Evolutionary conservation across 768 basidiomycete genomes (phyloP).

Genomic region (Scleroderma bovista): DNA sequence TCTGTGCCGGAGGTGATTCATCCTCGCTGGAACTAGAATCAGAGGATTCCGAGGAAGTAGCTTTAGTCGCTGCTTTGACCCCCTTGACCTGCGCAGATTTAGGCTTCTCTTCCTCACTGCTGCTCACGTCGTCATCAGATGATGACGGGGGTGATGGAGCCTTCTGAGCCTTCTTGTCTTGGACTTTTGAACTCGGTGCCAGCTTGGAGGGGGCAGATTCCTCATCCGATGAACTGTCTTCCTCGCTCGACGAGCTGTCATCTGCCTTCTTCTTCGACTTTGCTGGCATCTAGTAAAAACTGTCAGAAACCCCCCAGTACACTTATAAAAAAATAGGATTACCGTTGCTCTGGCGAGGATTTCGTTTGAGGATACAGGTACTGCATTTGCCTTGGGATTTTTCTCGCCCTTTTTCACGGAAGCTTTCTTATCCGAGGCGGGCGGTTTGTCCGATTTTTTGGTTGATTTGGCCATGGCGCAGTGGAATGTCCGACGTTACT

Average conservation of each 20-base stretch:
- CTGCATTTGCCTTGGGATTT: background rate
- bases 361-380: conserved; percentile 6
- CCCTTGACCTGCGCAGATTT: conserved; percentile 9
- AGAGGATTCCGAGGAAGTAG: conserved; percentile 12
- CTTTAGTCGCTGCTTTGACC: conserved; percentile 10
- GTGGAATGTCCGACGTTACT: conserved; percentile 11
- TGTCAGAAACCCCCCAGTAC: background rate
- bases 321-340: background rate
- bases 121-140: conserved; percentile 17
- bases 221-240: background rate
- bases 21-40: conserved; percentile 7
- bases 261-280: background rate
- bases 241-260: conserved; percentile 4
- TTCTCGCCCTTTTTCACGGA: background rate
- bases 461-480: conserved; percentile 19
- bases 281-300: background rate
- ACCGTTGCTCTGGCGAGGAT: conserved; percentile 11
- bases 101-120: conserved; percentile 26
- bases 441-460: conserved; percentile 12
- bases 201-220: background rate
- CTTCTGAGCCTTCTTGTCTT: background rate
- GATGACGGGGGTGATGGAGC: background rate
- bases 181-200: background rate
- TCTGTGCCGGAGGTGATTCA: background rate
- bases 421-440: conserved; percentile 13